phyloP scores from a whole-genome alignment of 2,329 filamentous ascomycete species.

The Botrytis paeoniae region DNA sequence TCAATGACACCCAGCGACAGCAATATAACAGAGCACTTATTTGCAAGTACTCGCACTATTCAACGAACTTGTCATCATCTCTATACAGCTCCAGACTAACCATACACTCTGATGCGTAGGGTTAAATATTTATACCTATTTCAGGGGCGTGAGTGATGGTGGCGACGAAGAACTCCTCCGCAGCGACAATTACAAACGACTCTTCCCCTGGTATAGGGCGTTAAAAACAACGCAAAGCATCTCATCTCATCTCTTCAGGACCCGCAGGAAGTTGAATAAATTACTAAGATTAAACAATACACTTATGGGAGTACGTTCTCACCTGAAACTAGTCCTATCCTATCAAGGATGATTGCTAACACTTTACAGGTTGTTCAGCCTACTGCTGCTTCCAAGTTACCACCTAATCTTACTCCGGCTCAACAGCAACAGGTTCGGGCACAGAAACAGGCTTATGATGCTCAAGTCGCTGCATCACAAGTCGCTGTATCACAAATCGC shows the following conservation, averaged over 20 bases:
- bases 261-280: not conserved
- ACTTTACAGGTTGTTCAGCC: not conserved
- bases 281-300: not conserved
- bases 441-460: not conserved
- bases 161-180: not conserved
- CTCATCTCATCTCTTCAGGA: not conserved
- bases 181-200: not conserved
- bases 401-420: not conserved
- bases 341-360: not conserved
- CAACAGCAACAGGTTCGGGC: not conserved
- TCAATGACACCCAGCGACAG: not conserved
- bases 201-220: not conserved
- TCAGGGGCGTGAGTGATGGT: not conserved
- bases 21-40: not conserved
- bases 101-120: not conserved
- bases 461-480: not conserved
- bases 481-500: not conserved
- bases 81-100: not conserved
- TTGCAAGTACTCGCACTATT: not conserved
- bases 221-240: rapidly evolving
- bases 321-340: not conserved
- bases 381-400: not conserved
- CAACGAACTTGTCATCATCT: not conserved
- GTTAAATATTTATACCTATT: not conserved
- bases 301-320: not conserved